Percentiles rank a stretch among this genome's conserved stretches.
These are phyloP conservation scores for Dimargaris cristalligena DNA, from an alignment of 192 early-diverging fungal species.

Conservation along the genomic window DNA sequence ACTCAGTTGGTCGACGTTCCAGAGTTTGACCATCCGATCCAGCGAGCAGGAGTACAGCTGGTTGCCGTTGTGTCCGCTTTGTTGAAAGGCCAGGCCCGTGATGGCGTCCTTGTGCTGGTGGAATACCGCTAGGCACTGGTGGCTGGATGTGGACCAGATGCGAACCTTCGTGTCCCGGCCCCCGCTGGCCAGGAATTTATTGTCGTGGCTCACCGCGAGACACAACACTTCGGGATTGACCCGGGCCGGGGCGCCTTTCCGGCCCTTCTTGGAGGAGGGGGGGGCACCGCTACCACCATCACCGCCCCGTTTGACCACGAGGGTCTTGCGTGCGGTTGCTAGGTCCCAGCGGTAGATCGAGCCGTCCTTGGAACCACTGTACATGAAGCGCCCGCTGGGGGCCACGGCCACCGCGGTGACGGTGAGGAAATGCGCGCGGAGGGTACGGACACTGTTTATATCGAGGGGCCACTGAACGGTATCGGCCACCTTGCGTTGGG, in stretches of 20 bases:
- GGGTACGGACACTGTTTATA: neutral
- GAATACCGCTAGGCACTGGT: conserved; percentile 55
- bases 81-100: conserved; percentile 69
- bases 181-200: conserved; percentile 60
- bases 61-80: conserved; percentile 35
- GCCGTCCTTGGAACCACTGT: conserved; percentile 84
- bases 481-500: conserved; percentile 40
- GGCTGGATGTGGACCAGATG: conserved; percentile 72
- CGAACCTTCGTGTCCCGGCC: conserved; percentile 82
- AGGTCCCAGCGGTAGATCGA: conserved; percentile 70
- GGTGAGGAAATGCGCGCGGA: conserved; percentile 47
- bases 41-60: conserved; percentile 78
- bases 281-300: conserved; percentile 45
- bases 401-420: conserved; percentile 66
- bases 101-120: conserved; percentile 87
- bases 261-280: conserved; percentile 22
- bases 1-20: conserved; percentile 79
- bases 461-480: conserved; percentile 12
- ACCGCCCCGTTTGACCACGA: conserved; percentile 35
- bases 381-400: conserved; percentile 47
- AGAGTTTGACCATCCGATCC: conserved; percentile 92
- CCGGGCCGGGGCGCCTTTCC: no score
- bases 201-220: conserved; percentile 49
- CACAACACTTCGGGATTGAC: conserved; percentile 59
- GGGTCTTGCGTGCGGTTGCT: neutral